Conservation (phyloP, 2,329 filamentous ascomycete genomes). For the Sarocladium oryzae region DNA sequence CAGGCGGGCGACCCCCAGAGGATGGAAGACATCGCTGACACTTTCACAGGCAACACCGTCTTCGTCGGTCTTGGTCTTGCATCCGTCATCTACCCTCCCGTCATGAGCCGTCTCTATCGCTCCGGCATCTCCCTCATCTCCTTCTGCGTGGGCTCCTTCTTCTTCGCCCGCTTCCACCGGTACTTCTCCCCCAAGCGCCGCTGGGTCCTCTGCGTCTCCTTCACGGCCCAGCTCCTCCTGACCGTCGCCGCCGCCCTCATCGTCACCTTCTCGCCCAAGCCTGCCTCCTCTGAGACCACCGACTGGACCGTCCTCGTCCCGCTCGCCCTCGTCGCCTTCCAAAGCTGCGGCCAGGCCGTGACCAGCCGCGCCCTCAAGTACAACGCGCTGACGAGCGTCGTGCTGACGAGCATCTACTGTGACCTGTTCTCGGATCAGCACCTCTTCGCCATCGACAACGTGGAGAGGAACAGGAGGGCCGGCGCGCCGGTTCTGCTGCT, state of each 20-base stretch:
- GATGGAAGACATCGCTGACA: too few species aligned
- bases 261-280: constrained; percentile 39
- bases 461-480: constrained; percentile 43
- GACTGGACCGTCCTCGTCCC: constrained; percentile 58
- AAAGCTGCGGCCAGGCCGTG: constrained; percentile 74
- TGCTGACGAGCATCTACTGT: constrained; percentile 76
- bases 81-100: constrained; percentile 34
- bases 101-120: constrained; percentile 37
- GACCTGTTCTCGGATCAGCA: constrained; percentile 65
- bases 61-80: constrained; percentile 71
- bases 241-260: constrained; percentile 47
- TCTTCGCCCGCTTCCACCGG: constrained; percentile 65
- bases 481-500: constrained; percentile 44
- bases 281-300: constrained; percentile 34
- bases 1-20: too few species aligned
- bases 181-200: constrained; percentile 52
- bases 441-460: constrained; percentile 37
- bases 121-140: constrained; percentile 62
- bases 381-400: constrained; percentile 68
- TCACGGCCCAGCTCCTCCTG: constrained; percentile 44
- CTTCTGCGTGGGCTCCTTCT: constrained; percentile 67
- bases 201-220: constrained; percentile 58
- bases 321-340: constrained; percentile 65
- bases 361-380: constrained; percentile 63
- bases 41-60: constrained; percentile 61